These are phyloP conservation scores for Thymus quinquecostatus DNA, from an alignment of 257 asterid species.

Conservation along the genomic window DNA sequence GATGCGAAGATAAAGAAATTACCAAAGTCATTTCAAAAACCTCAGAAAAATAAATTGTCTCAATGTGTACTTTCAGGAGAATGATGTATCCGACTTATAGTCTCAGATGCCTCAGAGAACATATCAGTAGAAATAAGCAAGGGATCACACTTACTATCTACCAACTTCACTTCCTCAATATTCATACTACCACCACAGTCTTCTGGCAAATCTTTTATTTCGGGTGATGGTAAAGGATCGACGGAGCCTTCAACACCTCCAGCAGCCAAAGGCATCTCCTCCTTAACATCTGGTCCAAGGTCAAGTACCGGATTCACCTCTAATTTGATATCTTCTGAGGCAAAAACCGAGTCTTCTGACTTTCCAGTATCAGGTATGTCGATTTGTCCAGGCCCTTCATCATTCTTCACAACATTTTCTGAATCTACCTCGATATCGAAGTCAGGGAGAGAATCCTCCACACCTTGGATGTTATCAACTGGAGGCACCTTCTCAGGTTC, in stretches of 20 bases:
- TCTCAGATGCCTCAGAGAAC: constrained; percentile 66
- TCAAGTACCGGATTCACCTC: constrained; percentile 35
- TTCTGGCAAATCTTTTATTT: constrained; percentile 29
- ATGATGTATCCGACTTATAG: constrained; percentile 99
- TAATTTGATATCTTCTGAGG: constrained; percentile 20
- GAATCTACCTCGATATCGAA: constrained; percentile 31
- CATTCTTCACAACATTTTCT: constrained; percentile 34
- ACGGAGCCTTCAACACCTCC: constrained; percentile 44
- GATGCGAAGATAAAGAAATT: constrained; percentile 35
- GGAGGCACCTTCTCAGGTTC: constrained; percentile 39
- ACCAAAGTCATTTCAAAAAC: constrained; percentile 55
- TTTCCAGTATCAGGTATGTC: constrained; percentile 42
- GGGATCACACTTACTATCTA: constrained; percentile 58
- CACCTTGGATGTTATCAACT: constrained; percentile 35
- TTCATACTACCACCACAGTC: constrained; percentile 28
- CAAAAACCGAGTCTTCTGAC: constrained; percentile 32
- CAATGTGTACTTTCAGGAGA: constrained; percentile 99
- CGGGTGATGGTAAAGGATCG: constrained; percentile 28
- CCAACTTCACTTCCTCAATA: constrained; percentile 38
- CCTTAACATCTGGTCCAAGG: constrained; percentile 29
- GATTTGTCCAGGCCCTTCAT: constrained; percentile 33
- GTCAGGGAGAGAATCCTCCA: constrained; percentile 36
- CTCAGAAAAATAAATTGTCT: constrained; percentile 70
- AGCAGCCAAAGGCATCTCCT: constrained; percentile 25
- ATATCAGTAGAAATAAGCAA: constrained; percentile 54